Percentiles rank a stretch among this genome's conserved stretches.
phyloP scores from a whole-genome alignment of 2,329 filamentous ascomycete species.

The Phialemoniopsis sp. region DNA sequence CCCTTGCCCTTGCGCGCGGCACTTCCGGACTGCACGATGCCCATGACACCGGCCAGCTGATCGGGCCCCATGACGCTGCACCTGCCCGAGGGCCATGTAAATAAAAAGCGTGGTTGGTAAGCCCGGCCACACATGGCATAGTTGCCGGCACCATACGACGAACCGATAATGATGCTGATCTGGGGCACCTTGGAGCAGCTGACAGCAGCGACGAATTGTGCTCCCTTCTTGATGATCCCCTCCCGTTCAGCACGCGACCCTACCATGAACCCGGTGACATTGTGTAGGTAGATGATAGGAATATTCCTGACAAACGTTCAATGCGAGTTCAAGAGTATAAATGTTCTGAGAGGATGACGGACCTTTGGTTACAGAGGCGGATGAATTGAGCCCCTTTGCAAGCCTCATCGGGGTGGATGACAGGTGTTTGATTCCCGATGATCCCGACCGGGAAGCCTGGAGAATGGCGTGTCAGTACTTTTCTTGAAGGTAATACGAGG shows the following conservation, averaged over 20 bases:
- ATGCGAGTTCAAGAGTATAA: no score
- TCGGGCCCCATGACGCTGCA: slow-evolving; percentile 36
- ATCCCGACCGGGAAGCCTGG: slow-evolving; percentile 31
- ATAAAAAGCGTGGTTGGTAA: slow-evolving; percentile 35
- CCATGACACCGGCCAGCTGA: slow-evolving; percentile 31
- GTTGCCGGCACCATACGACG: slow-evolving; percentile 40
- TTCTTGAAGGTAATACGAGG: slow-evolving; percentile 6
- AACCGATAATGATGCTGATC: slow-evolving; percentile 36
- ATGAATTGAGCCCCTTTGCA: slow-evolving; percentile 36
- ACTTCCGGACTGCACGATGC: no score
- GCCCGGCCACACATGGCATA: slow-evolving; percentile 41
- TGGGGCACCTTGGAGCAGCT: slow-evolving; percentile 36
- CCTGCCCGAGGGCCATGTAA: slow-evolving; percentile 31
- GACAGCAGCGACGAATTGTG: slow-evolving; percentile 38
- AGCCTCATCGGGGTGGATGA: slow-evolving; percentile 34
- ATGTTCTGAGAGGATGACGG: slow-evolving; percentile 4
- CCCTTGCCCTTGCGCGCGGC: no score
- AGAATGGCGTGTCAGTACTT: slow-evolving; percentile 5
- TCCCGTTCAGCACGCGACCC: slow-evolving; percentile 36
- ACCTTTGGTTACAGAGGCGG: slow-evolving; percentile 36
- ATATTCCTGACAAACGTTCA: slow-evolving; percentile 14
- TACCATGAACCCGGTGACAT: slow-evolving; percentile 44
- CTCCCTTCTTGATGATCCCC: slow-evolving; percentile 37
- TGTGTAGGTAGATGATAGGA: slow-evolving; percentile 40
- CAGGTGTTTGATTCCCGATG: slow-evolving; percentile 31